phyloP scores from a whole-genome alignment of 2,329 filamentous ascomycete species.

The Fonsecaea monophora region DNA sequence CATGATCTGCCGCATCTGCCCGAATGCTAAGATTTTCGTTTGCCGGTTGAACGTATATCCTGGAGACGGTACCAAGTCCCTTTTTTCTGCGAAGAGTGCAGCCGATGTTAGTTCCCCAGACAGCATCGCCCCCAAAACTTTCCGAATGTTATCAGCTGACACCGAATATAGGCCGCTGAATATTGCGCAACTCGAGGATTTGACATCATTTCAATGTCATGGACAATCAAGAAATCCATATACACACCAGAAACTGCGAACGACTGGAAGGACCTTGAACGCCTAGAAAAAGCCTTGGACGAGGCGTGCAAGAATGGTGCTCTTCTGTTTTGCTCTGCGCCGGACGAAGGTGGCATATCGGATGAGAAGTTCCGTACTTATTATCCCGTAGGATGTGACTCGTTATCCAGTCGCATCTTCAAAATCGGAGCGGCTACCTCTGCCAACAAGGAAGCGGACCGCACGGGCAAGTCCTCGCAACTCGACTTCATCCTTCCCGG shows the following conservation, averaged over 20 bases:
- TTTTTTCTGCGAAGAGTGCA: background rate
- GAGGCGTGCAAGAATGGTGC: background rate
- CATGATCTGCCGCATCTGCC: background rate
- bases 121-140: background rate
- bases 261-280: background rate
- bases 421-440: background rate
- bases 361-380: background rate
- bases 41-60: background rate
- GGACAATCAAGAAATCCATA: background rate
- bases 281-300: background rate
- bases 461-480: background rate
- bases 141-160: background rate
- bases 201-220: background rate
- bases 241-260: background rate
- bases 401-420: background rate
- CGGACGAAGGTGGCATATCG: background rate
- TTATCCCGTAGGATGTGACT: background rate
- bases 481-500: background rate
- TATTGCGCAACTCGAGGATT: background rate
- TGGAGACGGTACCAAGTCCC: background rate
- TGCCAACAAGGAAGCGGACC: background rate
- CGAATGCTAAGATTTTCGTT: background rate
- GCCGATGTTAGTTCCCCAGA: background rate
- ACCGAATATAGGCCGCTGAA: background rate
- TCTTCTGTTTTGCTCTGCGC: background rate